Evolutionary conservation across 2,329 filamentous ascomycete genomes (phyloP).

Genomic region (Pestalotiopsis sp.): DNA sequence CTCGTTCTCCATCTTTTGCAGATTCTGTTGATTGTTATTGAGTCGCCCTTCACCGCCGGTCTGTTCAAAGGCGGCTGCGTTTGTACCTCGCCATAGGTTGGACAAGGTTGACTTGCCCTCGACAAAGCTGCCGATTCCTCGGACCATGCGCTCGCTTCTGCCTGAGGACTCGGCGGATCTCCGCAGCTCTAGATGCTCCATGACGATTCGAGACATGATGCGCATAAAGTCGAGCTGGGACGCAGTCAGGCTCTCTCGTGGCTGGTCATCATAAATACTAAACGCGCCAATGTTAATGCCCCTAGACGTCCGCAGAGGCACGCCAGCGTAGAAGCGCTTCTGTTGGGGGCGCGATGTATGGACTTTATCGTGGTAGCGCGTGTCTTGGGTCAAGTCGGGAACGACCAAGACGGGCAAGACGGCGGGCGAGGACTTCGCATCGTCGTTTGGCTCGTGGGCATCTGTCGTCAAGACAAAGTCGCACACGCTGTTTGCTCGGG

Average conservation of each 20-base stretch:
- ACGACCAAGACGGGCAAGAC: constrained; percentile 35
- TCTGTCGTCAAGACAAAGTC: constrained; percentile 26
- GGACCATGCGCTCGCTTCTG: constrained; percentile 23
- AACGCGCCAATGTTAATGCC: constrained; percentile 21
- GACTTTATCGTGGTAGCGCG: constrained; percentile 23
- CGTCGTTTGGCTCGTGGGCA: neutral
- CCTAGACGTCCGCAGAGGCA: constrained; percentile 15
- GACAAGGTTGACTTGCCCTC: constrained; percentile 23
- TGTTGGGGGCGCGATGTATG: constrained; percentile 13
- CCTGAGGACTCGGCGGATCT: constrained; percentile 8
- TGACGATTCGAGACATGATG: constrained; percentile 17
- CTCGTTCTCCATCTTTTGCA: constrained; percentile 2
- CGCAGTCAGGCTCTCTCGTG: constrained; percentile 8
- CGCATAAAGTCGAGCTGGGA: constrained; percentile 13
- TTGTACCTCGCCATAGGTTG: constrained; percentile 16
- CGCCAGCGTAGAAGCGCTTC: constrained; percentile 21
- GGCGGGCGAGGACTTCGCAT: neutral
- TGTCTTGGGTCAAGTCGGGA: constrained; percentile 32
- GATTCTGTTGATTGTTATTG: constrained; percentile 20
- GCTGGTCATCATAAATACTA: constrained; percentile 14
- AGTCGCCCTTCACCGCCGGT: constrained; percentile 20
- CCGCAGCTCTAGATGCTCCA: constrained; percentile 17
- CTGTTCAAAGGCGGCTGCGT: constrained; percentile 17
- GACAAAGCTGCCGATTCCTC: constrained; percentile 24
- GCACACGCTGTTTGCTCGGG: constrained; percentile 30